Evolutionary conservation across 2,329 filamentous ascomycete species (phyloP).

Genomic region (Colletotrichum acutatum): DNA sequence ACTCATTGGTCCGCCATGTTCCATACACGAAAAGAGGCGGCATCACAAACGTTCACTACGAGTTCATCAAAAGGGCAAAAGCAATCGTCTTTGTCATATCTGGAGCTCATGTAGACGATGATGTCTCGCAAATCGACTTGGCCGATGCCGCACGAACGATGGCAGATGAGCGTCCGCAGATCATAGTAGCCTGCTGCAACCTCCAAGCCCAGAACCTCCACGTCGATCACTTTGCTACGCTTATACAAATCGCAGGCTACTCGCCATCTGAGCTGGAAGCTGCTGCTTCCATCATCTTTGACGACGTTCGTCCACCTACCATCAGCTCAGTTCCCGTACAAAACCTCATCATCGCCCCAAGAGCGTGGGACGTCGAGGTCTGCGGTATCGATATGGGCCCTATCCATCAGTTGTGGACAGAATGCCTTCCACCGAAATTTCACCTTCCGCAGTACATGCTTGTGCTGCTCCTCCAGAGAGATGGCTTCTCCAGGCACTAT

Average conservation of each 20-base stretch:
- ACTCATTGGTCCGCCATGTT: conserved; percentile 74
- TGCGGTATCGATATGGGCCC: conserved; percentile 55
- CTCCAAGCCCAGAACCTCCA: conserved; percentile 51
- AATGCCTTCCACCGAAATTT: conserved; percentile 57
- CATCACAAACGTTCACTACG: conserved; percentile 71
- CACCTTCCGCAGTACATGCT: conserved; percentile 55
- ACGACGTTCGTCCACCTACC: conserved; percentile 40
- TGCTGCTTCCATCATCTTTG: conserved; percentile 64
- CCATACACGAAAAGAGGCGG: conserved; percentile 74
- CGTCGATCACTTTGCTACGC: conserved; percentile 59
- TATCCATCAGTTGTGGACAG: conserved; percentile 59
- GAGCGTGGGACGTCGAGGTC: conserved; percentile 54
- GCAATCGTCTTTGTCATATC: conserved; percentile 71
- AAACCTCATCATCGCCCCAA: conserved; percentile 27
- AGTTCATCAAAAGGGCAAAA: conserved; percentile 70
- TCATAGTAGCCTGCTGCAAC: conserved; percentile 64
- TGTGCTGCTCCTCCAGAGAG: conserved; percentile 59
- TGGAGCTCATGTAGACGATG: conserved; percentile 56
- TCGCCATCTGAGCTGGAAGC: conserved; percentile 57
- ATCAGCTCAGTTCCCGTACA: conserved; percentile 17
- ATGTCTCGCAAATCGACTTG: conserved; percentile 63
- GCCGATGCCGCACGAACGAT: conserved; percentile 56
- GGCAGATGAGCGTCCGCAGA: conserved; percentile 60
- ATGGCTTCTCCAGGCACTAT: conserved; percentile 68
- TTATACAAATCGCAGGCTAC: conserved; percentile 62